Percentiles rank a stretch among this genome's conserved stretches.
phyloP scores from a whole-genome alignment of 2,329 filamentous ascomycete species.

The Lachnellula cervina region DNA sequence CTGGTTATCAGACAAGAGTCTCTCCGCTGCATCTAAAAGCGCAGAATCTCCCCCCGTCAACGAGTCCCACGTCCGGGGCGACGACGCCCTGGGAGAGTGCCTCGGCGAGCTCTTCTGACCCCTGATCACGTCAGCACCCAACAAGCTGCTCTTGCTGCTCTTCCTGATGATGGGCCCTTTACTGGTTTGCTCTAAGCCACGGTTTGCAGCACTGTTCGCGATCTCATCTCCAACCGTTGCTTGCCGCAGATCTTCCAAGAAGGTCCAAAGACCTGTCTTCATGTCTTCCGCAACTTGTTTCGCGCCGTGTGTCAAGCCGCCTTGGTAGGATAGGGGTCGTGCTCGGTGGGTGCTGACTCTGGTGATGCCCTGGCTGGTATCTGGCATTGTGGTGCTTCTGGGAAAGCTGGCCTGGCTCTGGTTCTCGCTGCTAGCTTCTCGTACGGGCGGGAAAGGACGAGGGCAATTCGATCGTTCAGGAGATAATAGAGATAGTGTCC shows the following conservation, averaged over 20 bases:
- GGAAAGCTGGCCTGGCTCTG: slow-evolving; percentile 19
- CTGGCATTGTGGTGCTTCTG: slow-evolving; percentile 27
- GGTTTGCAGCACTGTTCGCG: slow-evolving; percentile 47
- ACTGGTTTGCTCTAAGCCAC: slow-evolving; percentile 28
- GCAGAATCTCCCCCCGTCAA: slow-evolving; percentile 23
- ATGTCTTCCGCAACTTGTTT: slow-evolving; percentile 61
- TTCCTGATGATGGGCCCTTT: slow-evolving; percentile 28
- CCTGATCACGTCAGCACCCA: slow-evolving; percentile 15
- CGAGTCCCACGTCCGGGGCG: slow-evolving; percentile 28
- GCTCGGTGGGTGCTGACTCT: slow-evolving; percentile 23
- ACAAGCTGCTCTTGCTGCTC: slow-evolving; percentile 33
- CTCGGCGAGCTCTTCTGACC: slow-evolving; percentile 2
- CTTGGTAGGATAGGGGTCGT: slow-evolving; percentile 30
- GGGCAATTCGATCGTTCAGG: slow-evolving; percentile 35
- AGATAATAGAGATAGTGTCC: slow-evolving; percentile 77
- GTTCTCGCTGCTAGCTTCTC: slow-evolving; percentile 31
- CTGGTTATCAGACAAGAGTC: slow-evolving; percentile 12
- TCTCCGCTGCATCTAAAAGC: slow-evolving; percentile 19
- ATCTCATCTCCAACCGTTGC: slow-evolving; percentile 94
- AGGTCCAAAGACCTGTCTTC: slow-evolving; percentile 84
- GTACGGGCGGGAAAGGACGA: slow-evolving; percentile 30
- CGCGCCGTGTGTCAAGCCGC: slow-evolving; percentile 27
- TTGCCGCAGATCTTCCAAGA: slow-evolving; percentile 91
- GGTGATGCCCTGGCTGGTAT: slow-evolving; percentile 28
- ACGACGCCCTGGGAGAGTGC: slow-evolving; percentile 19